Base-by-base conservation (phyloP, 139 green algal species). In the Auxenochlorella pyrenoidosa region DNA sequence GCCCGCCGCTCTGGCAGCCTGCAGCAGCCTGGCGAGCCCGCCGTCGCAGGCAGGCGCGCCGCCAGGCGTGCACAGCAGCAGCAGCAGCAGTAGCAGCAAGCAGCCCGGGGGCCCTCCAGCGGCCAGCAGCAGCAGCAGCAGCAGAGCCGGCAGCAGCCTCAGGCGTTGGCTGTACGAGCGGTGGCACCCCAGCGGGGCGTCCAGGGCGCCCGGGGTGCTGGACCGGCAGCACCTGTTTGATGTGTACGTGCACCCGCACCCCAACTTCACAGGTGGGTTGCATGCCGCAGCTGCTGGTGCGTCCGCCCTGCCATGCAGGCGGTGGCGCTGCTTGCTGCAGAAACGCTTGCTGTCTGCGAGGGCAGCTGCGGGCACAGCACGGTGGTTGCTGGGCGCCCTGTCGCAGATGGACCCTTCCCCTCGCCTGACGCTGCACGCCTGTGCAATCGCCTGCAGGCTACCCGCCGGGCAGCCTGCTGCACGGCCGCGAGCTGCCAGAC, bases 221-320 rank as follows among this genome's bases (percentile, higher is more conserved):
- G 43, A 78, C 78, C 36, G 86, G n/a, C 86, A 86, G 65, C 76
- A 75, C 68, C 78, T 89, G 44, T 89, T 89, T 75, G 68, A 78
- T 32, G 47, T 89, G 5, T 86, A 89, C 58, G 86, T 89, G 28
- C 86, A 89, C 68, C 63, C 79, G 28, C 86, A 79, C 66, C 82
- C 82, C 43, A 79, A 79, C 82, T 86, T 70, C 44, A 79, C 82
- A 28, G 82, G 82, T 86, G 66, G 19, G 44, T 1, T 26, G 6
- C 1, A 4, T 47, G 21, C 30, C 5, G 41, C 2, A 22, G 12
- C 21, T n/a, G 38, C 4, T n/a, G 72, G 18, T 15, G 73, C 71
- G 21, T 34, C 12, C 15, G 2, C 21, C n/a, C 41, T 63, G 75
- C 13, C 34, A 15, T 8, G 70, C 70, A 81, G 43, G 18, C 22